Evolutionary conservation across 2,329 filamentous ascomycete species (phyloP), one percentile per base, ranked within the genome.

Genomic region (Aureobasidium sp.): DNA sequence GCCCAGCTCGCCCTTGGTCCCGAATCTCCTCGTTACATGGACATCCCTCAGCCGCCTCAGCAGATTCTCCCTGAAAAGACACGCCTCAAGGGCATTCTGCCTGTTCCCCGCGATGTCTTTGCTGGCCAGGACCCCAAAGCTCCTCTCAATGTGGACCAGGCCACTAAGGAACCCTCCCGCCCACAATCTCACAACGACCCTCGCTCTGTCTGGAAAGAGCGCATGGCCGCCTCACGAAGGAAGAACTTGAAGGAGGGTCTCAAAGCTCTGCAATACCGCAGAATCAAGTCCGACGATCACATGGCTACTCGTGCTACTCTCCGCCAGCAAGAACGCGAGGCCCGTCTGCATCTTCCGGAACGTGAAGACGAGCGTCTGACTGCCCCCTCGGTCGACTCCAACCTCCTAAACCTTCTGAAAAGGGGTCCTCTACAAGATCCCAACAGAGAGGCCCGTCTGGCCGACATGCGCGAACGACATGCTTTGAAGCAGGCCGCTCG

Each of bases 11-110:
- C 76, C 55, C 79, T 92, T 66, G 87, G 88, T 20, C 93, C 94
- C 53, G 90, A 97, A 73, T 96, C 92, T 39, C 93, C 94, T 51
- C 83, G 84, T 66, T 97, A 89, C 79, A 89, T 97, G 76, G 86
- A 90, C 67, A 80, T 97, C 61, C 93, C 92, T 52, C 81, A 82
- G 67, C 83, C 89, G 53, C 82, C 85, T n/a, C 91, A 96, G 73
- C 85, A 87, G 56, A 81, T 84, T n/a, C 75, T 77, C 46, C 75
- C 78, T 3, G 70, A 73, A 57, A 78, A 78, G 63, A 77, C 76
- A 17, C 67, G 69, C 12, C 73, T 91, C 37, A 91, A 91, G 73
- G 94, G 94, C 68, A 84, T 87, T 63, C 82, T 99, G 0, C 94
- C 94, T 9, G 80, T 91, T 0, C 93, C 94, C 39, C 87, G 92